Conservation (phyloP, 371 early-diverging fungal genomes). For the Lichtheimia hyalospora region DNA sequence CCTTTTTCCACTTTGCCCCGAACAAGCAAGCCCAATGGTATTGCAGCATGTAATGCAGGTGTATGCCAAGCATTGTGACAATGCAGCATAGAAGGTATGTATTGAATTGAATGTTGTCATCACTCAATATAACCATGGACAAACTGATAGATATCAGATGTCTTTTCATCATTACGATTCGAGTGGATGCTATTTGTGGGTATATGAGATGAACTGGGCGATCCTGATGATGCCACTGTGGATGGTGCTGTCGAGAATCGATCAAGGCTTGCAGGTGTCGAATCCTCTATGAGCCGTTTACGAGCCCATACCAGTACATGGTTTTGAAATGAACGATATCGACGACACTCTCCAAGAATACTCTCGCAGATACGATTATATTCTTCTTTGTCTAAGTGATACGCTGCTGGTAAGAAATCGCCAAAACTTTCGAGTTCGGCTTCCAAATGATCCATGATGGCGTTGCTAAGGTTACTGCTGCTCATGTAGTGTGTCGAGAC, state of each 20-base stretch:
- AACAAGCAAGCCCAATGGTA: no score
- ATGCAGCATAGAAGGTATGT: no score
- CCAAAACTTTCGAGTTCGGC: constrained; percentile 18
- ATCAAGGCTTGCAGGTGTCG: background rate
- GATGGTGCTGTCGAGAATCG: constrained; percentile 3
- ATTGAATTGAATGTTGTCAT: background rate
- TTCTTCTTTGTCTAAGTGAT: constrained; percentile 1
- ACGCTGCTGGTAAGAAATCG: constrained; percentile 2
- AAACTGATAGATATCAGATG: constrained; percentile 36
- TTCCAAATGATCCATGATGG: constrained; percentile 10
- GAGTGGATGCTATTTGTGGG: background rate
- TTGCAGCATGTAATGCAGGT: no score
- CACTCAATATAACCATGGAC: constrained; percentile 27
- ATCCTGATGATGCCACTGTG: background rate
- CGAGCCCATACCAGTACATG: constrained; percentile 43
- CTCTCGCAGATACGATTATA: background rate
- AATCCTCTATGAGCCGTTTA: constrained; percentile 24
- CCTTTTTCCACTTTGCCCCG: no score
- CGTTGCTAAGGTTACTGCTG: constrained; percentile 20
- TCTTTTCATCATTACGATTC: constrained; percentile 17
- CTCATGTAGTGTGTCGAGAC: constrained; percentile 17
- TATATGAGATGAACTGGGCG: background rate
- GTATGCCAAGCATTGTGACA: no score
- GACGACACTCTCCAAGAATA: constrained; percentile 14
- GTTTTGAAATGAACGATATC: constrained; percentile 24